Evolutionary conservation across 164 flowering plant genomes (phyloP).

Genomic region (Stephania japonica): DNA sequence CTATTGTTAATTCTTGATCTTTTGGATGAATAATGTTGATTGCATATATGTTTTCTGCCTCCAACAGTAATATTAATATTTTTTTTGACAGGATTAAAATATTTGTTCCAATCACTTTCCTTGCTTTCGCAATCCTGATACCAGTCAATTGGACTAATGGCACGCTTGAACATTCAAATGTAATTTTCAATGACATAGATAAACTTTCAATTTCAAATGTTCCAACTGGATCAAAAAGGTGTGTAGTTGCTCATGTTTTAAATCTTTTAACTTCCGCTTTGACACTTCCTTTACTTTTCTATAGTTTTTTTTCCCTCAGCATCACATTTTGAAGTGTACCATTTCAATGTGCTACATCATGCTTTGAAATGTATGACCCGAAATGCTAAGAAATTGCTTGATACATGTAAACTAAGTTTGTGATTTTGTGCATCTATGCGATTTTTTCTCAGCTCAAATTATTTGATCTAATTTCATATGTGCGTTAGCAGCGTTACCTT

Average conservation of each 20-base stretch:
- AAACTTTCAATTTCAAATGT: constrained; percentile 32
- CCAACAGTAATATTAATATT: background rate
- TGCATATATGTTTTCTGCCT: background rate
- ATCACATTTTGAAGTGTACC: too few relatives aligned
- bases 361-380: too few relatives aligned
- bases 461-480: background rate
- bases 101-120: constrained; percentile 24
- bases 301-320: background rate
- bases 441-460: background rate
- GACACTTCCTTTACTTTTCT: background rate
- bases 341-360: too few relatives aligned
- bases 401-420: too few relatives aligned
- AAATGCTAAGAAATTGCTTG: too few relatives aligned
- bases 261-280: background rate
- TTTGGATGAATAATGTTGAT: background rate
- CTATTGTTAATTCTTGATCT: background rate
- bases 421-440: too few relatives aligned
- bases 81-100: constrained; percentile 20
- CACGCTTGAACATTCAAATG: constrained; percentile 12
- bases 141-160: constrained; percentile 27
- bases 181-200: constrained; percentile 26
- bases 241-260: background rate
- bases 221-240: constrained; percentile 27
- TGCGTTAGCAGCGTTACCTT: too few relatives aligned
- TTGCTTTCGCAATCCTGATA: constrained; percentile 24